Percentiles rank a stretch among this genome's conserved stretches.
phyloP scores from a whole-genome alignment of 345 rosid species.

The Aegle marmelos region DNA sequence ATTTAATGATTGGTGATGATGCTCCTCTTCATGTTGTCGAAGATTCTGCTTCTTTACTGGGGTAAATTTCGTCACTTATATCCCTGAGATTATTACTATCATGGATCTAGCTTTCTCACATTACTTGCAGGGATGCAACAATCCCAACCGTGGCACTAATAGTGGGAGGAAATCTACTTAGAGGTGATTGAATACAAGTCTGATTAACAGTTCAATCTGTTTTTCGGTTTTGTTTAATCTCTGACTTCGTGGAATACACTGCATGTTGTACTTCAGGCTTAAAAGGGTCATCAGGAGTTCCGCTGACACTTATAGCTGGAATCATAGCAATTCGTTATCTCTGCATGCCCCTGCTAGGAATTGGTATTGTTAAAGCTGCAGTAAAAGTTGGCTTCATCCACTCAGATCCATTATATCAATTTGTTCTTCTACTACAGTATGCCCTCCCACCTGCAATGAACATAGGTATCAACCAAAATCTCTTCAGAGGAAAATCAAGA shows the following conservation, averaged over 20 bases:
- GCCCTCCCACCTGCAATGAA: slow-evolving; percentile 56
- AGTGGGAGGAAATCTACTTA: slow-evolving; percentile 62
- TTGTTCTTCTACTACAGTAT: slow-evolving; percentile 43
- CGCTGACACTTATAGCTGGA: slow-evolving; percentile 38
- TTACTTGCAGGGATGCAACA: slow-evolving; percentile 48
- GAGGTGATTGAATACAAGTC: slow-evolving; percentile 31
- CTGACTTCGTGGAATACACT: not conserved
- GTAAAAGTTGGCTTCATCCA: slow-evolving; percentile 39
- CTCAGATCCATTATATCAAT: slow-evolving; percentile 41
- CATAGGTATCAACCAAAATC: slow-evolving; percentile 24
- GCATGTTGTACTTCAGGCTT: slow-evolving; percentile 35
- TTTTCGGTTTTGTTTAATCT: slow-evolving; percentile 5
- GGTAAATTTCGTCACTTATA: slow-evolving; percentile 17
- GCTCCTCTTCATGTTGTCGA: slow-evolving; percentile 40
- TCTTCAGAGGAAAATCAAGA: no score
- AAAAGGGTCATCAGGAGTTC: slow-evolving; percentile 35
- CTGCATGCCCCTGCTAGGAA: slow-evolving; percentile 52
- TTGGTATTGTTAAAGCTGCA: slow-evolving; percentile 44
- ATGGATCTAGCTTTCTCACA: no score
- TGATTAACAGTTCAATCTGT: not conserved
- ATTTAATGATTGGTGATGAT: slow-evolving; percentile 24
- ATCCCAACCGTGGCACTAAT: slow-evolving; percentile 56
- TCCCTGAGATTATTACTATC: not conserved
- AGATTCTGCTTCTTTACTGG: slow-evolving; percentile 32
- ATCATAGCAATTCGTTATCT: slow-evolving; percentile 46